These are phyloP conservation scores for Globisporangium middletonii DNA, from an alignment of 352 stramenopile genomes.

Conservation along the genomic window DNA sequence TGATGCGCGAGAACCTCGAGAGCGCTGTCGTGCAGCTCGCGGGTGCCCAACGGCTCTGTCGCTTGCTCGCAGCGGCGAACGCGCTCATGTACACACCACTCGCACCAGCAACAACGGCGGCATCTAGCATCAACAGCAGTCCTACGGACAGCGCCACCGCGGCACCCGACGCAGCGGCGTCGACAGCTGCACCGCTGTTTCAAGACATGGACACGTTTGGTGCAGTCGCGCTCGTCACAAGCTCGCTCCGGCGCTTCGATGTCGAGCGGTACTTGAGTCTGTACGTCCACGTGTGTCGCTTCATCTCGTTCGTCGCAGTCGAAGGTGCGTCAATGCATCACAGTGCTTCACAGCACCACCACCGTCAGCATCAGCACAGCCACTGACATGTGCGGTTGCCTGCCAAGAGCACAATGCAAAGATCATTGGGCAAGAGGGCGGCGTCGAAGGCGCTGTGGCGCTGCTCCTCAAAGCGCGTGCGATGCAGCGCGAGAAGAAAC, in stretches of 20 bases:
- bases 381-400: too few species aligned
- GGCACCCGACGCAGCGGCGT: too few species aligned
- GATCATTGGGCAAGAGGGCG: constrained; percentile 46
- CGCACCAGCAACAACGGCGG: neutral
- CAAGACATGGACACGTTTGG: constrained; percentile 35
- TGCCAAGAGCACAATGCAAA: constrained; percentile 47
- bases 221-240: constrained; percentile 28
- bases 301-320: constrained; percentile 51
- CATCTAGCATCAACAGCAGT: too few species aligned
- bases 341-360: too few species aligned
- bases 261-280: constrained; percentile 47
- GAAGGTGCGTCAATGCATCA: constrained; percentile 22
- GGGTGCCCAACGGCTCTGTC: constrained; percentile 42
- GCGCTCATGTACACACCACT: constrained; percentile 20
- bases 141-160: too few species aligned
- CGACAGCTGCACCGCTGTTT: constrained; percentile 25
- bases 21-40: constrained; percentile 60
- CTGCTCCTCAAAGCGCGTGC: constrained; percentile 55
- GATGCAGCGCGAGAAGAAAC: constrained; percentile 46
- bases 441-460: constrained; percentile 51
- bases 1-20: constrained; percentile 55
- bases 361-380: neutral
- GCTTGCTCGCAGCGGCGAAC: constrained; percentile 29
- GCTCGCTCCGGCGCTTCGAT: constrained; percentile 43
- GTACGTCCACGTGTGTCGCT: constrained; percentile 57